Evolutionary conservation across 1,139 yeast genomes (phyloP).

Genomic region (Yamadazyma friedrichii): DNA sequence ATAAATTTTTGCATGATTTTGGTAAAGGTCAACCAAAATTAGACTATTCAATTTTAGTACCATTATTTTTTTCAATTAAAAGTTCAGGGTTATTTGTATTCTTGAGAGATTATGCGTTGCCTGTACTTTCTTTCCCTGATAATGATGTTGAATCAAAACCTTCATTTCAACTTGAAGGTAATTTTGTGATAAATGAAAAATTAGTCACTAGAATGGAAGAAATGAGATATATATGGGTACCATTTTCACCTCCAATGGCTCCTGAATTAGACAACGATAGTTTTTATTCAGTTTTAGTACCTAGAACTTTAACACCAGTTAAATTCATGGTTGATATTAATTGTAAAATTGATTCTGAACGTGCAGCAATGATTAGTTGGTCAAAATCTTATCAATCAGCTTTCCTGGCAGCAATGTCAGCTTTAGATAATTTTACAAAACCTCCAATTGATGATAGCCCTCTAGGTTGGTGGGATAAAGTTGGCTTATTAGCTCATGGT

Average conservation of each 20-base stretch:
- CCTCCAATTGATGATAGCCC: constrained; percentile 84
- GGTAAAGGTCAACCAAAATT: constrained; percentile 45
- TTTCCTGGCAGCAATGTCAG: constrained; percentile 33
- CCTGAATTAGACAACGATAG: constrained; percentile 26
- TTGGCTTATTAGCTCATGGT: constrained; percentile 40
- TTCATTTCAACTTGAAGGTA: constrained; percentile 34
- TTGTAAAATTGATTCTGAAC: constrained; percentile 33
- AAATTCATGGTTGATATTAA: constrained; percentile 37
- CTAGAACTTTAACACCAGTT: constrained; percentile 48
- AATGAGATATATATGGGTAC: constrained; percentile 44
- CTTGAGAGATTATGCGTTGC: constrained; percentile 42
- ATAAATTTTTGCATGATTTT: constrained; percentile 33
- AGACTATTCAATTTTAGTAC: constrained; percentile 39
- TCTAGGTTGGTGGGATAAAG: constrained; percentile 69
- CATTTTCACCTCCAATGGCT: constrained; percentile 43
- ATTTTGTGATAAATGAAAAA: constrained; percentile 44
- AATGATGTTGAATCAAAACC: constrained; percentile 25
- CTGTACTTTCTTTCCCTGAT: constrained; percentile 41
- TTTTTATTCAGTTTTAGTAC: constrained; percentile 40
- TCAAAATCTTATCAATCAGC: constrained; percentile 44
- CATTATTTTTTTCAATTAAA: constrained; percentile 30
- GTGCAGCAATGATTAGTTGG: constrained; percentile 45
- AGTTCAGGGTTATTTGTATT: constrained; percentile 32
- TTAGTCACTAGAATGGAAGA: constrained; percentile 38
- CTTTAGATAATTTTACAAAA: constrained; percentile 59